Conservation (phyloP, 2,329 filamentous ascomycete genomes). For the Colletotrichum liriopes region DNA sequence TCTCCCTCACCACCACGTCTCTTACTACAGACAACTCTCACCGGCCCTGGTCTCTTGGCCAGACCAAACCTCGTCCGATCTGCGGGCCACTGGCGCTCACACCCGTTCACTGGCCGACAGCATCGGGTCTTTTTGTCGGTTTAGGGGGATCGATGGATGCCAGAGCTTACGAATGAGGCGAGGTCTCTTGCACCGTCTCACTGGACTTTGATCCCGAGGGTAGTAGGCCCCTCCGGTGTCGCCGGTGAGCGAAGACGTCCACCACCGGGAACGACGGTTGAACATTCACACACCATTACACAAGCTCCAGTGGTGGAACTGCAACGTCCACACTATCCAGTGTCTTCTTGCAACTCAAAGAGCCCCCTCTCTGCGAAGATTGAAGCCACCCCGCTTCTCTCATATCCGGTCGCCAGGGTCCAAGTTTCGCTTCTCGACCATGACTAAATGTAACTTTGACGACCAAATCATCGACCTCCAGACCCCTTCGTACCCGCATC, state of each 20-base stretch:
- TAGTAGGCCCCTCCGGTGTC: conserved; percentile 13
- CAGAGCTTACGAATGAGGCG: conserved; percentile 14
- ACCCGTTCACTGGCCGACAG: conserved; percentile 8
- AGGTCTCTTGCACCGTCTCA: not conserved
- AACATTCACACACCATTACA: conserved; percentile 5
- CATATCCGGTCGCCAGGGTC: not conserved
- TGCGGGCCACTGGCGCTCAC: conserved; percentile 11
- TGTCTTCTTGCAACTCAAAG: not conserved
- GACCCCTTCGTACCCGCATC: not conserved
- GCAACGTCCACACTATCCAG: conserved; percentile 3
- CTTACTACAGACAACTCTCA: not conserved
- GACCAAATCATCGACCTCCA: not conserved
- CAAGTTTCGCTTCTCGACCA: not conserved
- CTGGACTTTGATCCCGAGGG: not conserved
- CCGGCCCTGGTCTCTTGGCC: conserved; percentile 24
- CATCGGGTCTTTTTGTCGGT: conserved; percentile 3
- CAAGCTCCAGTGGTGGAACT: not conserved
- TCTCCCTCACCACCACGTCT: not conserved
- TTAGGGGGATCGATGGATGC: not conserved
- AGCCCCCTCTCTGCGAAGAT: not conserved
- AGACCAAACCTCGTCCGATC: conserved; percentile 20
- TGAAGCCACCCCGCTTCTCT: not conserved
- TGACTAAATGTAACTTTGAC: not conserved
- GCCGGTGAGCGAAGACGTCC: conserved; percentile 2
- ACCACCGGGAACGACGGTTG: not conserved